These are phyloP conservation scores for Lasiosphaeria hispida DNA, from an alignment of 495 filamentous ascomycete genomes.

Conservation along the genomic window DNA sequence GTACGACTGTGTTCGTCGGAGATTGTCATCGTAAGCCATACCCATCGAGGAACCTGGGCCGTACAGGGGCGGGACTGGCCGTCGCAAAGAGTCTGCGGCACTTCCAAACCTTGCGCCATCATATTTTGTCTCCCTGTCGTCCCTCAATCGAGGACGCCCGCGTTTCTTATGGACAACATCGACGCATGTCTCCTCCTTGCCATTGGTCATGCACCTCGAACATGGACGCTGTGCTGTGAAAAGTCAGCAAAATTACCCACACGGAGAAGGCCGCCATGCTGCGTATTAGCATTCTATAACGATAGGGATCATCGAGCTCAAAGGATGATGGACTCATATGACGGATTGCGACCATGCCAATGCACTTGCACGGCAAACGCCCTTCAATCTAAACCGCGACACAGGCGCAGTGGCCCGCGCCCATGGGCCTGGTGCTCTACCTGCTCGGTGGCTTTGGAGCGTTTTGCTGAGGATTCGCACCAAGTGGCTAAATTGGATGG, in stretches of 20 bases:
- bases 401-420: not conserved
- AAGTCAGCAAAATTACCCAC: slow-evolving; percentile 19
- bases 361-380: too few species aligned
- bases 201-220: slow-evolving; percentile 58
- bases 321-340: too few species aligned
- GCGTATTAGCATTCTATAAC: too few species aligned
- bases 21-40: slow-evolving; percentile 45
- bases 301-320: too few species aligned
- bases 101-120: slow-evolving; percentile 48
- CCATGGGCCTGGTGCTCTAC: slow-evolving; percentile 1
- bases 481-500: slow-evolving; percentile 22
- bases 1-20: slow-evolving; percentile 52
- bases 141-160: slow-evolving; percentile 85
- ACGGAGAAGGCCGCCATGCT: too few species aligned
- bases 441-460: not conserved
- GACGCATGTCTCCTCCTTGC: slow-evolving; percentile 78
- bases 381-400: not conserved
- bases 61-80: slow-evolving; percentile 46
- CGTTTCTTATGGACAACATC: slow-evolving; percentile 97
- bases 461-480: not conserved
- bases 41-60: slow-evolving; percentile 34
- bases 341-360: too few species aligned
- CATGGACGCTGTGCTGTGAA: slow-evolving; percentile 60
- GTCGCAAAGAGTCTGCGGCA: slow-evolving; percentile 42
- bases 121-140: slow-evolving; percentile 63